Base-by-base conservation (phyloP, 441 rosid species). In the Bruguiera hainesii region DNA sequence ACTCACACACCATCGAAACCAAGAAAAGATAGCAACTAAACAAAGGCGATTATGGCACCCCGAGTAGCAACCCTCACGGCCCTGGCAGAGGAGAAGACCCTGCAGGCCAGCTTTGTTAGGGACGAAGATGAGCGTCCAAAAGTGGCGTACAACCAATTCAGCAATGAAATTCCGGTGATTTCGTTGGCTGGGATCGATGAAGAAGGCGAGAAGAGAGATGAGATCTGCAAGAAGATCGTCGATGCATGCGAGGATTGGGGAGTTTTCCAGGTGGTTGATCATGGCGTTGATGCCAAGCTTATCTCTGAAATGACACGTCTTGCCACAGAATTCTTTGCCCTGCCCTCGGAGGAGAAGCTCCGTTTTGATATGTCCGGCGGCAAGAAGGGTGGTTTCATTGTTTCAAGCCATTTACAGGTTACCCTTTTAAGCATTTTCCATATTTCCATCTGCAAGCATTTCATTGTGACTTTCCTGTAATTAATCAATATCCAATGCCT, bases 361-460 rank as follows among this genome's bases (percentile, higher is more conserved):
- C 79, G 79, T 6, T 91, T 85, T 23, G 96, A 91, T 26, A 91
- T 91, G 97, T 78, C 98, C 13, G 97, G 97, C 7, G 97, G 98
- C 30, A 89, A 89, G 81, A 91, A 93, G 67, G 98, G 98, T 1
- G 98, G 98, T 8, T 93, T 93, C 82, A 89, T 89, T 15, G 97
- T 93, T 76, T 93, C 98, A 71, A 91, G 97, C 82, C 97, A 93
- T 73, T 86, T 93, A 26, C 96, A 91, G 88, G 97, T 93, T 93
- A 72, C 0, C 18, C 4, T 42, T 42, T 42, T 3, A 13, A 42
- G 48, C 48, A 42, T 42, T 42, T 42, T 42, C 48, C 48, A 42
- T 42, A 42, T 13, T 11, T 13, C 48, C 18, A 4, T 11, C 48
- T 3, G 48, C 48, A 42, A 3, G 18, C 13, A 13, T 42, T 13